These are phyloP conservation scores for Blastocystis sp. DNA, from an alignment of 352 stramenopile species.

Conservation along the genomic window DNA sequence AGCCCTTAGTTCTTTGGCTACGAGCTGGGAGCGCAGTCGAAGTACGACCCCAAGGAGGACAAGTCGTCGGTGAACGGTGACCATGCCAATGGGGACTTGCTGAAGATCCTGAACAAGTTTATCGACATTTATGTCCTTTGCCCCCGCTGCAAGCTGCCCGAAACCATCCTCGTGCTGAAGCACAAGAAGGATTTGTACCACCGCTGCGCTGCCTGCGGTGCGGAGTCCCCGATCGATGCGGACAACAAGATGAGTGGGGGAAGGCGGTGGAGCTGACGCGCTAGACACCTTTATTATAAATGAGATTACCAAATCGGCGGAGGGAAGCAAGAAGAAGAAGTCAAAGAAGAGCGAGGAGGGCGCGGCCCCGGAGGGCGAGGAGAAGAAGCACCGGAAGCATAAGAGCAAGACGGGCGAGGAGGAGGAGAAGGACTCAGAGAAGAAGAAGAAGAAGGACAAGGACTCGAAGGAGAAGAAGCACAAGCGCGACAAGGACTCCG, in stretches of 20 bases:
- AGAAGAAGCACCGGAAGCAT: slow-evolving; percentile 76
- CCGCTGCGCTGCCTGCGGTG: slow-evolving; percentile 94
- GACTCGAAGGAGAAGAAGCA: slow-evolving; percentile 80
- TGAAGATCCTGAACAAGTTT: slow-evolving; percentile 93
- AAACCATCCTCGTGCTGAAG: slow-evolving; percentile 99
- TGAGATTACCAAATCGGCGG: slow-evolving; percentile 80
- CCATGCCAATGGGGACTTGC: slow-evolving; percentile 83
- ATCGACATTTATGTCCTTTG: slow-evolving; percentile 97
- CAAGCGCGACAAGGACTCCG: slow-evolving; percentile 81
- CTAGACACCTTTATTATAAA: slow-evolving; percentile 93
- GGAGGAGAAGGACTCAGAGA: slow-evolving; percentile 77
- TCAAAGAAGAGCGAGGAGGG: slow-evolving; percentile 77
- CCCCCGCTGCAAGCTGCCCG: slow-evolving; percentile 89
- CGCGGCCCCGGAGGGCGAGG: slow-evolving; percentile 74
- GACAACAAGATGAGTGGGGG: slow-evolving; percentile 69
- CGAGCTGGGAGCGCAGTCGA: slow-evolving; percentile 95
- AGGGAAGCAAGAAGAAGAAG: slow-evolving; percentile 74
- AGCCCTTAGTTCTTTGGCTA: slow-evolving; percentile 90
- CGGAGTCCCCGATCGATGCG: slow-evolving; percentile 69
- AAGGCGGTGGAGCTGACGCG: slow-evolving; percentile 79
- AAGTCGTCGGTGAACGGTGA: slow-evolving; percentile 92
- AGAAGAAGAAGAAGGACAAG: slow-evolving; percentile 81
- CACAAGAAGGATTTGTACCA: slow-evolving; percentile 87
- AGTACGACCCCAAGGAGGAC: slow-evolving; percentile 90
- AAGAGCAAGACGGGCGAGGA: slow-evolving; percentile 79